Evolutionary conservation across 352 stramenopile species (phyloP).

Genomic region (Phytophthora pseudosyringae): DNA sequence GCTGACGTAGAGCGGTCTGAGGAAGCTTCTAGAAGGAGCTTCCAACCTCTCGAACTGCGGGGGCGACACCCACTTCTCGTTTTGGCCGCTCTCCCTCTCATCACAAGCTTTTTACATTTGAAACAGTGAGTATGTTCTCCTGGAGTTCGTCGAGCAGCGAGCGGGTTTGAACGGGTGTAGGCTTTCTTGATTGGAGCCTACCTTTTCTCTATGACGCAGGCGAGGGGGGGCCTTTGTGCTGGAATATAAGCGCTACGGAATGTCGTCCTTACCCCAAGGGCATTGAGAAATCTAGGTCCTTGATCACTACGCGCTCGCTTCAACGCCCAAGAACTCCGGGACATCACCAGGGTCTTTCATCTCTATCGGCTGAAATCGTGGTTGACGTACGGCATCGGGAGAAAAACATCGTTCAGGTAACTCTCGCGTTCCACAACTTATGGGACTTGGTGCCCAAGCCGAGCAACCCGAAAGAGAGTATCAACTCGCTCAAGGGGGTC

Average conservation of each 20-base stretch:
- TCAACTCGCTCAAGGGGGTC: slow-evolving; percentile 12
- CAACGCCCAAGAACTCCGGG: slow-evolving; percentile 15
- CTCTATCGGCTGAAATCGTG: neutral
- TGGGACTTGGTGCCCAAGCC: slow-evolving; percentile 10
- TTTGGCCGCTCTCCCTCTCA: too few species aligned
- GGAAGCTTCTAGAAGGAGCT: too few species aligned
- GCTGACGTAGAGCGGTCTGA: too few species aligned
- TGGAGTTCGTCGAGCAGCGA: slow-evolving; percentile 31
- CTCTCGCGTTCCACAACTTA: slow-evolving; percentile 4
- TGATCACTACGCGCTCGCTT: slow-evolving; percentile 14
- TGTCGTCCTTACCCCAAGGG: slow-evolving; percentile 13
- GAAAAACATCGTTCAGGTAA: neutral
- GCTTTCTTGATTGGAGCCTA: slow-evolving; percentile 36
- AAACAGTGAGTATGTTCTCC: too few species aligned
- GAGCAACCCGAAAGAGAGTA: slow-evolving; percentile 6
- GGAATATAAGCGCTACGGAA: slow-evolving; percentile 46
- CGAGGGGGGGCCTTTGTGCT: slow-evolving; percentile 37
- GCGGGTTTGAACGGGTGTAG: slow-evolving; percentile 36
- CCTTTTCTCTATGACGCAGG: slow-evolving; percentile 42
- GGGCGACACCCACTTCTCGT: too few species aligned
- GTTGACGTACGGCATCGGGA: neutral
- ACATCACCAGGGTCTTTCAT: neutral
- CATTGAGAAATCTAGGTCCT: neutral
- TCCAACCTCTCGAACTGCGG: too few species aligned
- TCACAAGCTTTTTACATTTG: too few species aligned